These are phyloP conservation scores for Strobilomyces dryophilus DNA, from an alignment of 768 basidiomycete genomes.

Conservation along the genomic window DNA sequence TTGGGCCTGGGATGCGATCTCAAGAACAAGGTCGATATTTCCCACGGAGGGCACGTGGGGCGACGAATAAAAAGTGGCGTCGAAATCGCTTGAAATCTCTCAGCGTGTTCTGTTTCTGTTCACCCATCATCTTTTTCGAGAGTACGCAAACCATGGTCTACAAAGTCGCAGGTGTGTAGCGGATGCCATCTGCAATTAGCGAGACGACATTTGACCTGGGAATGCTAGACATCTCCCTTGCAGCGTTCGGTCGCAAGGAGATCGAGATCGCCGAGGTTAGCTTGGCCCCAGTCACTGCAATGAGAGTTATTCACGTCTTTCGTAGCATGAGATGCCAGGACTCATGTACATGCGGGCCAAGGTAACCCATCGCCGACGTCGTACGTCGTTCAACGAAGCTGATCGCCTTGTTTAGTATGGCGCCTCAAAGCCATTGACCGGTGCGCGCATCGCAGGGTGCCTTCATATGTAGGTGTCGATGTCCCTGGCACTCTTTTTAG, in stretches of 20 bases:
- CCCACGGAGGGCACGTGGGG: constrained; percentile 31
- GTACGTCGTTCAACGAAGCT: constrained; percentile 8
- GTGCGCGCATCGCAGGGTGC: constrained; percentile 95
- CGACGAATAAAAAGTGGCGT: constrained; percentile 29
- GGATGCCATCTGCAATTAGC: neutral
- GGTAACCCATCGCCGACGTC: constrained; percentile 39
- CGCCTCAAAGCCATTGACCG: constrained; percentile 79
- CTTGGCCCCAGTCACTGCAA: constrained; percentile 12
- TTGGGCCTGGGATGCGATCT: neutral
- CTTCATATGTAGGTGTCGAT: constrained; percentile 79
- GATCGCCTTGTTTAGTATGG: constrained; percentile 53
- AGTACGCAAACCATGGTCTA: constrained; percentile 54
- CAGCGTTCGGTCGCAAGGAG: constrained; percentile 99
- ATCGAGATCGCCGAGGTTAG: constrained; percentile 96
- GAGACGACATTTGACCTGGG: constrained; percentile 1
- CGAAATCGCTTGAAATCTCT: constrained; percentile 15
- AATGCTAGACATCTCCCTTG: constrained; percentile 81
- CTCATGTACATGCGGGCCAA: constrained; percentile 91
- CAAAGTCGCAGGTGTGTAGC: constrained; percentile 79
- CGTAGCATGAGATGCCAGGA: constrained; percentile 89
- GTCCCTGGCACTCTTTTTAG: neutral
- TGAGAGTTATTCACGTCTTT: constrained; percentile 8
- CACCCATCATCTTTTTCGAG: constrained; percentile 20
- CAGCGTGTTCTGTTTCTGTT: constrained; percentile 20
- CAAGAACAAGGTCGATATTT: constrained; percentile 13